phyloP scores from a whole-genome alignment of 2,329 filamentous ascomycete genomes.

The Calonectria hongkongensis region DNA sequence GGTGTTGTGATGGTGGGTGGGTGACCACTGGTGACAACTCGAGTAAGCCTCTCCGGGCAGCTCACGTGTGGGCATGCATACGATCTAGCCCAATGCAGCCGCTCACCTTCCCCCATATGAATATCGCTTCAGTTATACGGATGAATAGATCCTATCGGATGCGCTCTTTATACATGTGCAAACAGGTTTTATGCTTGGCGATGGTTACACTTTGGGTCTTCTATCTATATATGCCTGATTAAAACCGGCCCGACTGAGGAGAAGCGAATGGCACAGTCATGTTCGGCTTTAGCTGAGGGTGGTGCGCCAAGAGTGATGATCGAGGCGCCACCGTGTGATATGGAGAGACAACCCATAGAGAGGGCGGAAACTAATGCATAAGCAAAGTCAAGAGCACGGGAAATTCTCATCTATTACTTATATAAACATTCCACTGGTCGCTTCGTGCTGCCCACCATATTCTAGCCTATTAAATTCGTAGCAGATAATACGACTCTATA shows the following conservation, averaged over 20 bases:
- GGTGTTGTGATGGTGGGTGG: constrained; percentile 4
- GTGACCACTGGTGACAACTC: constrained; percentile 8
- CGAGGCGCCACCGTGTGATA: not conserved
- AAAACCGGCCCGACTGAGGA: not conserved
- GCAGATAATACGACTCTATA: not conserved
- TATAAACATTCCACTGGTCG: constrained; percentile 10
- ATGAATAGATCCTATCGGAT: constrained; percentile 7
- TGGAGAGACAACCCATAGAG: not conserved
- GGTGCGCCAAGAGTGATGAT: not conserved
- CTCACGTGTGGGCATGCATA: constrained; percentile 12
- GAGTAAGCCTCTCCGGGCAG: not conserved
- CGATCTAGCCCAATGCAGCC: not conserved
- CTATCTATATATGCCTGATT: not conserved
- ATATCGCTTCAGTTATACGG: constrained; percentile 15
- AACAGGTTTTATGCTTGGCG: constrained; percentile 10
- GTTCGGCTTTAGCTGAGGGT: not conserved
- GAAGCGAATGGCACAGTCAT: not conserved
- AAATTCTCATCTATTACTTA: not conserved
- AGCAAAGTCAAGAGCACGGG: not conserved
- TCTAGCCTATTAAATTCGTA: not conserved
- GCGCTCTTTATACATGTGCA: not conserved
- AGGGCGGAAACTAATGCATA: not conserved
- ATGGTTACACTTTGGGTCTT: not conserved
- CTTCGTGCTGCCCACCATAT: too few relatives aligned
- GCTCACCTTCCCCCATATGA: not conserved